Evolutionary conservation across 169 alveolate genomes (phyloP).

Genomic region (Eimeria acervulina): DNA sequence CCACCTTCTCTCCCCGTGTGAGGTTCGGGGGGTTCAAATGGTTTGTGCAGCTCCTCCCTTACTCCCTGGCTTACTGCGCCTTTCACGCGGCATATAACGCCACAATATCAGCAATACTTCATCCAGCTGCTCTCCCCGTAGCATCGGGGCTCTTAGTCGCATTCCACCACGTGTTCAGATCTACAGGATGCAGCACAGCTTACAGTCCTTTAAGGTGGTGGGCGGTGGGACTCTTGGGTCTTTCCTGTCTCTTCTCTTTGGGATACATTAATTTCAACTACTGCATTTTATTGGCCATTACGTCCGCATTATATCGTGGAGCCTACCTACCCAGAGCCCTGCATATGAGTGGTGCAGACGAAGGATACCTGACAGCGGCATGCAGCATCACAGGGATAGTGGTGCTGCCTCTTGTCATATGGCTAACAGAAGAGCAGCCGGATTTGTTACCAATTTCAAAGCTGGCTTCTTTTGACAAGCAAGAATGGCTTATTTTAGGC

Average conservation of each 20-base stretch:
- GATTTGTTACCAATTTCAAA: neutral
- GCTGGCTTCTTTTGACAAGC: constrained; percentile 14
- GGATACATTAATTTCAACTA: constrained; percentile 44
- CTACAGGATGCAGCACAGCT: constrained; percentile 39
- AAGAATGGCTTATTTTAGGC: constrained; percentile 75
- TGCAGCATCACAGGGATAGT: constrained; percentile 58
- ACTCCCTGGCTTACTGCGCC: constrained; percentile 76
- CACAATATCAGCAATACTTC: constrained; percentile 7
- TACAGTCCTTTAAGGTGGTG: constrained; percentile 59
- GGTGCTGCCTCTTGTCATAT: constrained; percentile 18
- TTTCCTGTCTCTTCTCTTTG: constrained; percentile 14
- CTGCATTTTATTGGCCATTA: constrained; percentile 27
- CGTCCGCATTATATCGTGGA: constrained; percentile 28
- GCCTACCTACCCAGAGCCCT: constrained; percentile 62
- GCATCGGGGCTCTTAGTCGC: constrained; percentile 77
- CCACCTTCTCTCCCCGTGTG: constrained; percentile 50
- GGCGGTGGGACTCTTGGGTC: constrained; percentile 64
- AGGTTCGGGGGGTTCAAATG: neutral
- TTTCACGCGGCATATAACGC: constrained; percentile 47
- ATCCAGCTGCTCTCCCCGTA: constrained; percentile 74
- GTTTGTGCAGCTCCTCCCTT: constrained; percentile 75
- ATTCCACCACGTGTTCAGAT: constrained; percentile 43
- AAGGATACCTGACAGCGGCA: constrained; percentile 58
- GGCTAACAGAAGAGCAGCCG: constrained; percentile 36
- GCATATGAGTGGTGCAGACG: constrained; percentile 60